Conservation (phyloP, 1,284 basidiomycete genomes). For the Irpex sp. region DNA sequence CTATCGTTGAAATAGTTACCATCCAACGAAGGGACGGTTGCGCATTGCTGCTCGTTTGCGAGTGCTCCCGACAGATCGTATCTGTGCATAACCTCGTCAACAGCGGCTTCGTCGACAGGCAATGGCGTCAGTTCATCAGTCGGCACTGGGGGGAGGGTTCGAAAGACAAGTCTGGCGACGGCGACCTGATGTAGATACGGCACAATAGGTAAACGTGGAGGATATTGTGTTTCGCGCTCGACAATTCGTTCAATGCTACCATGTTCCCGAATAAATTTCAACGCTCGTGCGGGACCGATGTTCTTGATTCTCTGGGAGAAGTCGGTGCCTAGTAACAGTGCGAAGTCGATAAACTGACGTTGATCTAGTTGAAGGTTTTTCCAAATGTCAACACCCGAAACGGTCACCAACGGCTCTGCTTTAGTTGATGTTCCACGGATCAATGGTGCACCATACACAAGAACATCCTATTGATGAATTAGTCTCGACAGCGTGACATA, state of each 20-base stretch:
- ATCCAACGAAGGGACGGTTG: conserved; percentile 39
- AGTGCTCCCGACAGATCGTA: conserved; percentile 35
- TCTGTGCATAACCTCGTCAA: conserved; percentile 43
- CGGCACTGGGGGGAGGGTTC: conserved; percentile 59
- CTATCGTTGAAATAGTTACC: conserved; percentile 68
- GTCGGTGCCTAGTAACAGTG: conserved; percentile 84
- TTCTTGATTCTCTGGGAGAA: conserved; percentile 80
- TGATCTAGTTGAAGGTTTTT: conserved; percentile 50
- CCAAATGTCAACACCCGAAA: conserved; percentile 68
- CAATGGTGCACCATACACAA: conserved; percentile 76
- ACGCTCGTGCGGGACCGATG: conserved; percentile 72
- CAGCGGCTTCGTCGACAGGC: conserved; percentile 36
- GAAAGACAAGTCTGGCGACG: conserved; percentile 58
- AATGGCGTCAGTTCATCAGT: conserved; percentile 32
- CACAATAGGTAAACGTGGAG: conserved; percentile 38
- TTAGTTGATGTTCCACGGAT: conserved; percentile 69
- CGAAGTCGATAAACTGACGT: conserved; percentile 73
- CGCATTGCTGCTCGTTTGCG: conserved; percentile 38
- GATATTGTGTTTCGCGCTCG: conserved; percentile 49
- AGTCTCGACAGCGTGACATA: not conserved
- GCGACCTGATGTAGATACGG: conserved; percentile 61
- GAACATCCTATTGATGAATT: conserved; percentile 55
- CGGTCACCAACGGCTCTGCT: conserved; percentile 52
- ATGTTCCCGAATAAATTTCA: conserved; percentile 67
- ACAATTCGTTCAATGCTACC: conserved; percentile 75